Evolutionary conservation across 352 stramenopile genomes (phyloP).

Genomic region (Globisporangium irregulare): DNA sequence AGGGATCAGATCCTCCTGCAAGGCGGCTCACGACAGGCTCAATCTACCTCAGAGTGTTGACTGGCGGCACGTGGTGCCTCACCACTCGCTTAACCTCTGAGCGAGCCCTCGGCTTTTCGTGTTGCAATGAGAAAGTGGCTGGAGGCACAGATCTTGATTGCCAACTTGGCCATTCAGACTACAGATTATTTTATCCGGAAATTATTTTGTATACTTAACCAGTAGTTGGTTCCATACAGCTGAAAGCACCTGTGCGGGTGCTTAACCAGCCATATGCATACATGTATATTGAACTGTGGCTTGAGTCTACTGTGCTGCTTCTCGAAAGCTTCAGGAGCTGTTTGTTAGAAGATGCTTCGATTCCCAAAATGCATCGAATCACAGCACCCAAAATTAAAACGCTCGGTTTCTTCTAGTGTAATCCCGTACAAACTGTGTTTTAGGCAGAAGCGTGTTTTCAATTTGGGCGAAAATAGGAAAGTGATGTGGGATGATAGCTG

Average conservation of each 20-base stretch:
- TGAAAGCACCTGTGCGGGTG: not conserved
- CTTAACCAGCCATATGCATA: not conserved
- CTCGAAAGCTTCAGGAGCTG: not conserved
- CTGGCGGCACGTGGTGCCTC: not conserved
- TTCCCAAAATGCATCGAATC: not conserved
- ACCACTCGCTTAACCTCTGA: not conserved
- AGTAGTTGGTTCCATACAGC: not conserved
- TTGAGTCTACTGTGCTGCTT: not conserved
- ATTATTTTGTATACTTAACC: not conserved
- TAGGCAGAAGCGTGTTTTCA: not conserved
- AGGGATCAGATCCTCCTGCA: not conserved
- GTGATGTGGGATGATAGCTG: not conserved
- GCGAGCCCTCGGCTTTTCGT: not conserved
- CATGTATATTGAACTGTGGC: not conserved
- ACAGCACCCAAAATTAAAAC: not conserved
- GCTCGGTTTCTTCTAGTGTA: not conserved
- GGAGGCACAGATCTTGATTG: not conserved
- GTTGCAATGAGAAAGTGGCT: not conserved
- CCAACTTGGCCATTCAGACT: no score
- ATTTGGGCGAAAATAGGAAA: not conserved
- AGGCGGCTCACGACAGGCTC: not conserved
- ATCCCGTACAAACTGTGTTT: not conserved
- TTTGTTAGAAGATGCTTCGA: slow-evolving; percentile 1
- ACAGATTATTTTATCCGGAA: not conserved
- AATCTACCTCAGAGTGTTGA: not conserved